Evolutionary conservation across 2,329 filamentous ascomycete species (phyloP), one percentile per base, ranked within the genome.

Genomic region (Fusarium secorum): DNA sequence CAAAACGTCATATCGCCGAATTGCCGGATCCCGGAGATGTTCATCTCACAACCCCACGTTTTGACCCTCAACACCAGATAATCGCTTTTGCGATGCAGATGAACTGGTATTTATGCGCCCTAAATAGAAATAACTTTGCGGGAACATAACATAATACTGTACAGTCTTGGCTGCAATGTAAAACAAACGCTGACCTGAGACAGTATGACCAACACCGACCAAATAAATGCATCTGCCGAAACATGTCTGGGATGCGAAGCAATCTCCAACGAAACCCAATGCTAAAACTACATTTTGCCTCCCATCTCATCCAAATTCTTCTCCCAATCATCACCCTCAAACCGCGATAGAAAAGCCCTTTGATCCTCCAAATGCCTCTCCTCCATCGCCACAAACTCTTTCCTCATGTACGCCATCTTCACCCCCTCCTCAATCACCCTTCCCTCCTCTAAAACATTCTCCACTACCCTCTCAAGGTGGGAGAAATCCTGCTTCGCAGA

Each of bases 21-120:
- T 60, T 66, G 39, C 63, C 53, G 63, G 63, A 52, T 66, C 10
- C 18, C 60, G 46, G 48, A 33, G 58, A 26, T 55, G 33, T 20
- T 58, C 28, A 41, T 52, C 61, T 32, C n/a, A 38, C 22, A 20
- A 22, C 33, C 38, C 38, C 46, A 30, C 20, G 14, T 35, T 35
- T 18, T n/a, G n/a, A 28, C 8, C 18, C 35, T 52, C 42, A 33
- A 35, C 28, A 35, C 52, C 22, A 55, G 30, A 45, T n/a, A 1
- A 11, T 35, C 32, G 22, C 28, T 33, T 26, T n/a, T n/a, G n/a
- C n/a, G n/a, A n/a, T n/a, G n/a, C 0, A 26, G 5, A 38, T 52
- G 22, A 38, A 28, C 4, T 26, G 6, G 4, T 2, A 4, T 11
- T 1, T 4, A 14, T 33, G 11, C 3, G 11, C 11, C 8, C 7